These are phyloP conservation scores for Primulina eburnea DNA, from an alignment of 257 asterid species.

Conservation along the genomic window DNA sequence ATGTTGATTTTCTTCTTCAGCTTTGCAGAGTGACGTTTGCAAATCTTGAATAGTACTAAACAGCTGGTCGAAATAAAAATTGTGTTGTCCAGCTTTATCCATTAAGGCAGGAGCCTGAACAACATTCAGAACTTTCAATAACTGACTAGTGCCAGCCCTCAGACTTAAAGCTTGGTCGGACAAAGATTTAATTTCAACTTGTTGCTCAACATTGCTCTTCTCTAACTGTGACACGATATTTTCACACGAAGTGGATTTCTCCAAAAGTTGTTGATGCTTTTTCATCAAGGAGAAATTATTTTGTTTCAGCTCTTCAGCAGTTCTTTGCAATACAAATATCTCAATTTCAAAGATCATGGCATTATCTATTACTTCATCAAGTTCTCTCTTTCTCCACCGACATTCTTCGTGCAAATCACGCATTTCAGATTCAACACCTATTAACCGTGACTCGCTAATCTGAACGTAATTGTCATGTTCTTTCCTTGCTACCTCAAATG, in stretches of 20 bases:
- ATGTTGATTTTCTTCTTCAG: conserved; percentile 61
- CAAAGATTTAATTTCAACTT: conserved; percentile 31
- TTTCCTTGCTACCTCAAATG: conserved; percentile 61
- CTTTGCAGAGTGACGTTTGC: conserved; percentile 35
- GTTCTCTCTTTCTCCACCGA: conserved; percentile 47
- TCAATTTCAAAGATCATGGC: conserved; percentile 36
- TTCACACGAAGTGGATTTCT: conserved; percentile 25
- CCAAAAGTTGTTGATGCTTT: conserved; percentile 34
- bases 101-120: conserved; percentile 21
- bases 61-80: conserved; percentile 24
- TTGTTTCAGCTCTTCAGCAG: conserved; percentile 38
- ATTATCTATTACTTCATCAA: conserved; percentile 47
- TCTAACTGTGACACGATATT: conserved; percentile 29
- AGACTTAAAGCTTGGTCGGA: conserved; percentile 32
- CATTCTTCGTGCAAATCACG: conserved; percentile 50
- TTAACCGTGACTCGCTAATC: conserved; percentile 38
- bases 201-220: conserved; percentile 29
- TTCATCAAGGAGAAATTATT: conserved; percentile 28
- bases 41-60: conserved; percentile 30
- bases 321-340: conserved; percentile 35
- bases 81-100: conserved; percentile 25
- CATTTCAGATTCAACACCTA: conserved; percentile 45
- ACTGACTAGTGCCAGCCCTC: conserved; percentile 31
- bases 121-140: conserved; percentile 35
- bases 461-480: conserved; percentile 46